phyloP scores from a whole-genome alignment of 2,329 filamentous ascomycete genomes.

The Nectriaceae sp. region DNA sequence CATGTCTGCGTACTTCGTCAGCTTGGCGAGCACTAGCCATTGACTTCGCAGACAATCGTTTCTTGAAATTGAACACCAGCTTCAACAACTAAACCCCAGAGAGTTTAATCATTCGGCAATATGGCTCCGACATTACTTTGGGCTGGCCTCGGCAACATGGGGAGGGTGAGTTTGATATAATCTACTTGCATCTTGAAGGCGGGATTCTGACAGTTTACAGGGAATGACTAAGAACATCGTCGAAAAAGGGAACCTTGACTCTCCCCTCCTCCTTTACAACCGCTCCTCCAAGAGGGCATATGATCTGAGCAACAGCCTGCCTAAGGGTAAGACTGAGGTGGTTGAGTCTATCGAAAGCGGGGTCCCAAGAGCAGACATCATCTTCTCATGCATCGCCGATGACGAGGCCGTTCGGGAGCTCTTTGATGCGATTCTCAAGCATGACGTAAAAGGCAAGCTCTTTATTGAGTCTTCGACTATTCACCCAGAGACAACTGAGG shows the following conservation, averaged over 20 bases:
- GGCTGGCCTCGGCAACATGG: constrained; percentile 89
- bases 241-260: constrained; percentile 70
- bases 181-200: not conserved
- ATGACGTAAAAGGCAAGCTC: constrained; percentile 67
- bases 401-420: constrained; percentile 71
- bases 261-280: constrained; percentile 79
- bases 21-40: too few relatives aligned
- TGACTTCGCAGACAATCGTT: too few relatives aligned
- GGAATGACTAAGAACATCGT: constrained; percentile 85
- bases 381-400: constrained; percentile 81
- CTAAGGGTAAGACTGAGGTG: constrained; percentile 62
- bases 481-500: constrained; percentile 77
- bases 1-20: too few relatives aligned
- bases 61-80: too few relatives aligned
- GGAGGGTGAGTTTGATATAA: constrained; percentile 57
- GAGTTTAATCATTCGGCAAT: too few relatives aligned
- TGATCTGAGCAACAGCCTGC: constrained; percentile 63
- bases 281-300: constrained; percentile 68
- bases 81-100: too few relatives aligned
- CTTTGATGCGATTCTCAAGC: constrained; percentile 56
- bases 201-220: constrained; percentile 45
- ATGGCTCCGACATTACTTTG: constrained; percentile 69
- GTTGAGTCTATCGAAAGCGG: constrained; percentile 66
- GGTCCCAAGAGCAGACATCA: constrained; percentile 69
- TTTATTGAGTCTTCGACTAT: constrained; percentile 89